Percentiles rank a stretch among this genome's conserved stretches.
These are phyloP conservation scores for Thermomyces lanuginosus DNA, from an alignment of 2,329 filamentous ascomycete species.

Conservation along the genomic window DNA sequence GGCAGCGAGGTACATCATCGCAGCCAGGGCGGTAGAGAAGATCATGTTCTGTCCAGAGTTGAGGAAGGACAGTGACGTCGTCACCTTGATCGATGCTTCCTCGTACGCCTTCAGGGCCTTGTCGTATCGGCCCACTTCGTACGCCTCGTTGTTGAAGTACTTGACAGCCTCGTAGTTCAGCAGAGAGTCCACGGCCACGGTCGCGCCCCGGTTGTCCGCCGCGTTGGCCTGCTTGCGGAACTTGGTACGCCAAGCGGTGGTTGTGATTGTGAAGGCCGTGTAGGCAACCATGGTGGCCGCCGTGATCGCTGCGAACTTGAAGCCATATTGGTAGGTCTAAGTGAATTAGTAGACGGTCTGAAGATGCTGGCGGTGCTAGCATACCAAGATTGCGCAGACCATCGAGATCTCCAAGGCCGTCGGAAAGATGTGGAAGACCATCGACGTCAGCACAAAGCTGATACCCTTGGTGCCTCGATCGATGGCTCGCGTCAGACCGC, in stretches of 20 bases:
- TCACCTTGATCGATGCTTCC: conserved; percentile 88
- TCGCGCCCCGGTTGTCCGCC: conserved; percentile 88
- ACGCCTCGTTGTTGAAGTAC: conserved; percentile 98
- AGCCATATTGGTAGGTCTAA: conserved; percentile 81
- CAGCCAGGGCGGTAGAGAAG: conserved; percentile 81
- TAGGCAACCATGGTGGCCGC: conserved; percentile 83
- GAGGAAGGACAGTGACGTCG: conserved; percentile 78
- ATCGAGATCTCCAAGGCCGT: conserved; percentile 87
- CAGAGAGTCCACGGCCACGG: conserved; percentile 85
- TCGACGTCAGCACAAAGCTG: conserved; percentile 88
- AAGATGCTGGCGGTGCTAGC: not conserved
- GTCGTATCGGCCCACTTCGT: conserved; percentile 82
- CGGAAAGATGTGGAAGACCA: conserved; percentile 94
- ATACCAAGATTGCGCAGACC: conserved; percentile 77
- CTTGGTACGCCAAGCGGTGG: conserved; percentile 92
- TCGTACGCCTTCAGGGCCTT: conserved; percentile 74
- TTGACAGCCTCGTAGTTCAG: conserved; percentile 99
- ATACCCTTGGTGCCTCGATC: conserved; percentile 97
- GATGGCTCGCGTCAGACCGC: conserved; percentile 81
- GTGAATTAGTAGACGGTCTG: conserved; percentile 1
- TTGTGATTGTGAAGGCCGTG: conserved; percentile 90
- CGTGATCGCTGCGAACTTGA: conserved; percentile 81
- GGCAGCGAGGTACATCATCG: conserved; percentile 96
- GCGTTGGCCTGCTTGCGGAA: conserved; percentile 91
- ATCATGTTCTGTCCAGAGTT: conserved; percentile 96